Evolutionary conservation across 768 basidiomycete genomes (phyloP).

Genomic region (Clavaria fumosa): DNA sequence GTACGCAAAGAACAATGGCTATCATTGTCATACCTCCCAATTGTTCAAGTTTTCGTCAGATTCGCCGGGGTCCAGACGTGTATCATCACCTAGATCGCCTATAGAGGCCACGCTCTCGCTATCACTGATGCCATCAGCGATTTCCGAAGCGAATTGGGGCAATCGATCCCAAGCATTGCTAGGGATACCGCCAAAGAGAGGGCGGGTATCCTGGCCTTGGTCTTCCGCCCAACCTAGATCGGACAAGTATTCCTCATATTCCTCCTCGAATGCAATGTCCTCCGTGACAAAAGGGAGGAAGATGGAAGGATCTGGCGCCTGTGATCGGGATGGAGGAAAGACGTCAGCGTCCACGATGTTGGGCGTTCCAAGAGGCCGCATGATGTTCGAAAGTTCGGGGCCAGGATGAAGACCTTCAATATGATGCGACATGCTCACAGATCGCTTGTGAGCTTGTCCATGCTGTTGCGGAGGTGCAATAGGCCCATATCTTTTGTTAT

Average conservation of each 20-base stretch:
- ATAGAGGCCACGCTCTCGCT: conserved; percentile 88
- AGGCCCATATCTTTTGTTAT: conserved; percentile 76
- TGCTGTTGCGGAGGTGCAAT: conserved; percentile 36
- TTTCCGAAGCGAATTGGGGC: conserved; percentile 60
- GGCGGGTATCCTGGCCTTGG: conserved; percentile 27
- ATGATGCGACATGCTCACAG: conserved; percentile 72
- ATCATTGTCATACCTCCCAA: conserved; percentile 92
- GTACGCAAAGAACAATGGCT: conserved; percentile 4
- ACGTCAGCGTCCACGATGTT: conserved; percentile 77
- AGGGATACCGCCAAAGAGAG: conserved; percentile 28
- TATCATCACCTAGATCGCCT: conserved; percentile 73
- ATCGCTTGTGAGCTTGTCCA: conserved; percentile 48
- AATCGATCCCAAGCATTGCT: conserved; percentile 72
- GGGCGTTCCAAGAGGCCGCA: conserved; percentile 61
- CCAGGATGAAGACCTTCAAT: conserved; percentile 65
- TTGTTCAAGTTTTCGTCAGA: conserved; percentile 79
- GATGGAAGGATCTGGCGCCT: conserved; percentile 67
- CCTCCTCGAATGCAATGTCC: conserved; percentile 88
- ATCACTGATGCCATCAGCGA: conserved; percentile 84
- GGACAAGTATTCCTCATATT: conserved; percentile 93
- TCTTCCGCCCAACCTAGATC: conserved; percentile 67
- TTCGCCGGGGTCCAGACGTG: conserved; percentile 41
- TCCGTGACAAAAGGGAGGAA: conserved; percentile 88
- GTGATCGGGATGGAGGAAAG: conserved; percentile 86
- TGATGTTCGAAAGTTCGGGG: conserved; percentile 57